Base-by-base conservation (phyloP, 768 basidiomycete genomes). In the Tubosaeta sp. region DNA sequence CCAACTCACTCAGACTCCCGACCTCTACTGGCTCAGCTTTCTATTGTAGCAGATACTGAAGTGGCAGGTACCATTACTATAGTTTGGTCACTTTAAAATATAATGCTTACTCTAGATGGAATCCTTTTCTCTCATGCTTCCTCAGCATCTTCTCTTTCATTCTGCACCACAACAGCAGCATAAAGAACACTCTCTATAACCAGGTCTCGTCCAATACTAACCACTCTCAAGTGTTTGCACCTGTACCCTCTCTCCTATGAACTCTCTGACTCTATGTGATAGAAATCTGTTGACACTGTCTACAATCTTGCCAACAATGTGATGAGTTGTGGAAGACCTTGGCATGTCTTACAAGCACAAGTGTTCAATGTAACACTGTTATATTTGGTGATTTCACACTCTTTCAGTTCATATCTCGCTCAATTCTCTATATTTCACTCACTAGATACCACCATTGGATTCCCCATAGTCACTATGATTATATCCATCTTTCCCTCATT, bases 71-170 rank as follows among this genome's bases (percentile, higher is more conserved):
- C 11, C 39, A 45, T 40, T 25, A 21, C 3, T 19, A 19, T 52
- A 25, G 47, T 44, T 52, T 32, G n/a, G n/a, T n/a, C n/a, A n/a
- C n/a, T n/a, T n/a, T n/a, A n/a, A 25, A 38, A 36, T 6, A 41
- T 11, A 27, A 16, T 29, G 39, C 55, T 57, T 52, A 60, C 54
- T 21, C 6, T 49, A 90, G 87, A 91, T 91, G 89, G 82, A 87
- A 25, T 87, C 86, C 0, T 90, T 91, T 68, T 88, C 91, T 29
- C 78, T 90, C 27, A 88, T 92, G 10, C 80, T 92, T 30, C 78
- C 90, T 25, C 82, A 90, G 9, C 81, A 90, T 6, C 76, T 92
- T 4, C 79, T 90, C 27, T 91, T 92, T 67, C 80, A 88, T 7
- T 60, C 83, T 0, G 69, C 80, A 2, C 78, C 66, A 0, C 57